Percentiles rank a stretch among this genome's conserved stretches.
Conservation (phyloP, 2,329 filamentous ascomycete genomes). For the Fusarium sp. region DNA sequence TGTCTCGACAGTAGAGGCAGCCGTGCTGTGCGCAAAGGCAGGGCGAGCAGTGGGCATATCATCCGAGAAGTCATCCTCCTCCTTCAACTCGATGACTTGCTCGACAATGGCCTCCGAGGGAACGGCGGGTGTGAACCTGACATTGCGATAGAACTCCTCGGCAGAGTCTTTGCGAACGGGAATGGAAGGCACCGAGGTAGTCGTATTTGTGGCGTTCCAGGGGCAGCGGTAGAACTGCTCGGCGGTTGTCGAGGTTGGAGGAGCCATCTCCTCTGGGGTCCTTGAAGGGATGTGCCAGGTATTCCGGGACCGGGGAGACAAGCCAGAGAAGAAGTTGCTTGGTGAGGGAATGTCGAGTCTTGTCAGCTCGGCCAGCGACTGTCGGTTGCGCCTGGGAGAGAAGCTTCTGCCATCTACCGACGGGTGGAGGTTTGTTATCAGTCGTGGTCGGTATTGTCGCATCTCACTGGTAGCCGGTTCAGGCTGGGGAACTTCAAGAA, state of each 20-base stretch:
- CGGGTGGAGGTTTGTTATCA: slow-evolving; percentile 58
- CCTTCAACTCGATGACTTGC: slow-evolving; percentile 72
- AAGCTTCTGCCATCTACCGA: slow-evolving; percentile 37
- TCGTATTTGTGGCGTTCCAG: slow-evolving; percentile 72
- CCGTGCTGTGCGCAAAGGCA: slow-evolving; percentile 48
- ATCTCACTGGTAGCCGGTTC: slow-evolving; percentile 54
- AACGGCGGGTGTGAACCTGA: slow-evolving; percentile 53
- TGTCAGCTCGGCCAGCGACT: slow-evolving; percentile 79
- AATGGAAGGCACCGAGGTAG: slow-evolving; percentile 53
- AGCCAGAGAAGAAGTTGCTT: slow-evolving; percentile 88
- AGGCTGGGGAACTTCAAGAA: slow-evolving; percentile 59
- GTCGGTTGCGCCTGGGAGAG: slow-evolving; percentile 54
- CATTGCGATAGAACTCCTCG: slow-evolving; percentile 55
- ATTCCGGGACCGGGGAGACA: slow-evolving; percentile 79
- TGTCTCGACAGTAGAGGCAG: slow-evolving; percentile 49
- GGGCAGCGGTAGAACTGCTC: slow-evolving; percentile 91
- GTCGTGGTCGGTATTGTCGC: slow-evolving; percentile 63
- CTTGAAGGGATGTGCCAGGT: slow-evolving; percentile 80
- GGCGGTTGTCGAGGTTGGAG: slow-evolving; percentile 89
- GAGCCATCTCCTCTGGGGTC: slow-evolving; percentile 65
- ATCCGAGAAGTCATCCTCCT: slow-evolving; percentile 62
- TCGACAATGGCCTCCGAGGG: slow-evolving; percentile 64
- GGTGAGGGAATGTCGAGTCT: slow-evolving; percentile 91
- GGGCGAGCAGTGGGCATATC: slow-evolving; percentile 77
- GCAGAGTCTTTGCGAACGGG: slow-evolving; percentile 53